Conservation (phyloP, 768 basidiomycete species). For the Heimioporus sp. region DNA sequence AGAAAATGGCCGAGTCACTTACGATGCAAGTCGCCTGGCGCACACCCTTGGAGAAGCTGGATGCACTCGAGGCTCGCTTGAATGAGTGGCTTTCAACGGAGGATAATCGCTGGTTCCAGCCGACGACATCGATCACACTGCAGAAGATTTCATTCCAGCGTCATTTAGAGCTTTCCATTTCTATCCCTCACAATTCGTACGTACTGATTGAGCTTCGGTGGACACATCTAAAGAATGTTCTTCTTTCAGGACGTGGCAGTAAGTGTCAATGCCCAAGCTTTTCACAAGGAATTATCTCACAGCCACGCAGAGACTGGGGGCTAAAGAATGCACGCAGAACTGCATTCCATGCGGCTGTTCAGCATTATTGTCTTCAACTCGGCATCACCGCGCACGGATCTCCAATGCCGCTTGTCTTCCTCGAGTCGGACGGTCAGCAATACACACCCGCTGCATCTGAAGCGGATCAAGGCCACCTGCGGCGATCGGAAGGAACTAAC, state of each 20-base stretch:
- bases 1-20: constrained; percentile 68
- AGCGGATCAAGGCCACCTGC: constrained; percentile 6
- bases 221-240: constrained; percentile 2
- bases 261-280: constrained; percentile 10
- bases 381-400: constrained; percentile 62
- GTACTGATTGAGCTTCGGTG: constrained; percentile 14
- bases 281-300: constrained; percentile 4
- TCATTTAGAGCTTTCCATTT: constrained; percentile 66
- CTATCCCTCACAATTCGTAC: constrained; percentile 53
- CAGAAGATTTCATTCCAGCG: constrained; percentile 66
- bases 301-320: constrained; percentile 51
- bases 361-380: constrained; percentile 68
- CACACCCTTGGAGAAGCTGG: constrained; percentile 69
- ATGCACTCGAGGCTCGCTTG: constrained; percentile 61
- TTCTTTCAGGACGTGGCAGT: constrained; percentile 34
- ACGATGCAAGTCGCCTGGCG: constrained; percentile 76
- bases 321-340: constrained; percentile 60
- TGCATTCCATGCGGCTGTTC: constrained; percentile 76
- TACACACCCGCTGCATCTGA: constrained; percentile 3
- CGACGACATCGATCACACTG: constrained; percentile 59
- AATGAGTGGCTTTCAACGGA: constrained; percentile 79
- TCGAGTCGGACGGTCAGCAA: constrained; percentile 21
- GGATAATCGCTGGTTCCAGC: constrained; percentile 76
- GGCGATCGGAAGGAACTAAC: constrained; percentile 3
- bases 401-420: constrained; percentile 57